Conservation (phyloP, 371 early-diverging fungal genomes). For the Lichtheimia ornata region DNA sequence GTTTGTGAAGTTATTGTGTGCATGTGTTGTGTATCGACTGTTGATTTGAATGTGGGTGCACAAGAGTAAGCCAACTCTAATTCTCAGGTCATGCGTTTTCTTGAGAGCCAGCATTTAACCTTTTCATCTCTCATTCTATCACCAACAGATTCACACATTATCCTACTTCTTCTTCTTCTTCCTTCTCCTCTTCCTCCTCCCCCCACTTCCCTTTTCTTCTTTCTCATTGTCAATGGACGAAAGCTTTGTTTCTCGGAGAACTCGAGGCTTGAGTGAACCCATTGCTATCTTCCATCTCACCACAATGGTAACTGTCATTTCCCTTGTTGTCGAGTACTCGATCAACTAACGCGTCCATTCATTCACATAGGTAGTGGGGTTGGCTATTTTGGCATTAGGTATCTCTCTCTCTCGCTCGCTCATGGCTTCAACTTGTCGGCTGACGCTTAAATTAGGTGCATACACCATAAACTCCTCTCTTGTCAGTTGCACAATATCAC, state of each 20-base stretch:
- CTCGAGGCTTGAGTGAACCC: conserved; percentile 32
- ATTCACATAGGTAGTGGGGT: conserved; percentile 17
- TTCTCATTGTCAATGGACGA: conserved; percentile 22
- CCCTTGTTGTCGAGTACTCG: not conserved
- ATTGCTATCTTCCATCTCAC: conserved; percentile 28
- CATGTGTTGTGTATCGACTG: too few relatives aligned
- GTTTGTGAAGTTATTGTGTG: too few relatives aligned
- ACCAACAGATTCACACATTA: not conserved
- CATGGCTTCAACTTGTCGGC: too few relatives aligned
- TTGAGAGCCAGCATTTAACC: too few relatives aligned
- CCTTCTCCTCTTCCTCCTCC: conserved; percentile 12
- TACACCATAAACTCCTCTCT: conserved; percentile 30
- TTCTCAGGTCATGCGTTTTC: too few relatives aligned
- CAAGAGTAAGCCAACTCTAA: too few relatives aligned
- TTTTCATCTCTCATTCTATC: not conserved
- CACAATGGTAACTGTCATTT: conserved; percentile 23
- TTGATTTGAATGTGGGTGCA: too few relatives aligned
- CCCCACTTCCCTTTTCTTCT: conserved; percentile 14
- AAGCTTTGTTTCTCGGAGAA: conserved; percentile 25
- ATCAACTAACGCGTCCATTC: not conserved
- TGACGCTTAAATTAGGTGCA: conserved; percentile 22
- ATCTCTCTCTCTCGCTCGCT: not conserved
- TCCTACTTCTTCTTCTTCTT: conserved; percentile 6
- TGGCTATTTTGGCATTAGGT: conserved; percentile 11
- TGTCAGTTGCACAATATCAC: conserved; percentile 22